Conservation (phyloP, 768 basidiomycete genomes). For the Hydnomerulius pinastri region DNA sequence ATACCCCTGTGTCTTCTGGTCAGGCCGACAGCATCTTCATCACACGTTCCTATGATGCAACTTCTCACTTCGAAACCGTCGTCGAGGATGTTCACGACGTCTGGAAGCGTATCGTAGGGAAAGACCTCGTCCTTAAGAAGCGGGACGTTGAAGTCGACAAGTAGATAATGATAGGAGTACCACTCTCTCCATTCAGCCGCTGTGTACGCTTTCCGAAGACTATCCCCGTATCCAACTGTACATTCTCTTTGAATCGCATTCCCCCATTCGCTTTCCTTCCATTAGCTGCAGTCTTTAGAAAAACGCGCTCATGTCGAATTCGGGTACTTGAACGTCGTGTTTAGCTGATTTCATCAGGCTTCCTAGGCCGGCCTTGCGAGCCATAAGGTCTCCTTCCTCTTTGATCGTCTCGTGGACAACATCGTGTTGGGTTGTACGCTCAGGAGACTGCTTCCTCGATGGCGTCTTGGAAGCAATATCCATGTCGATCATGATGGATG, state of each 20-base stretch:
- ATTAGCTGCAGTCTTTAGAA: constrained; percentile 39
- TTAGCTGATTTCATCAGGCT: constrained; percentile 90
- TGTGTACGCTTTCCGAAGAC: constrained; percentile 13
- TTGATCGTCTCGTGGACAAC: constrained; percentile 34
- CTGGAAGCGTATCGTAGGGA: constrained; percentile 84
- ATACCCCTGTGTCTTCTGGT: constrained; percentile 85
- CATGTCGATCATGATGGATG: constrained; percentile 90
- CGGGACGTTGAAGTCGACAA: constrained; percentile 70
- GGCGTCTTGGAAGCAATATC: constrained; percentile 66
- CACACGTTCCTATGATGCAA: constrained; percentile 97
- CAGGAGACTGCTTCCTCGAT: constrained; percentile 56
- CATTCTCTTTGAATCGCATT: neutral
- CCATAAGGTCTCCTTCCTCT: constrained; percentile 59
- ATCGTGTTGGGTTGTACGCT: constrained; percentile 22
- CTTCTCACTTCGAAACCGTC: constrained; percentile 98
- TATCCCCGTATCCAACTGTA: constrained; percentile 5
- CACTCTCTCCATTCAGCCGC: constrained; percentile 1
- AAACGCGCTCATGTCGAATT: constrained; percentile 87
- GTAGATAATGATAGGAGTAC: constrained; percentile 23
- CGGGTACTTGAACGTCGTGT: constrained; percentile 80
- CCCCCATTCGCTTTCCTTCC: neutral
- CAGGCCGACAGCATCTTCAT: constrained; percentile 90
- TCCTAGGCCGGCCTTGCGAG: constrained; percentile 74
- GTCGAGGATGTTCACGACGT: constrained; percentile 97
- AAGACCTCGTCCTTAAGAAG: constrained; percentile 84